A percentile compares a stretch with the other conserved stretches of the same genome.
These are phyloP conservation scores for Pistacia integerrima DNA, from an alignment of 345 rosid species.

Conservation along the genomic window DNA sequence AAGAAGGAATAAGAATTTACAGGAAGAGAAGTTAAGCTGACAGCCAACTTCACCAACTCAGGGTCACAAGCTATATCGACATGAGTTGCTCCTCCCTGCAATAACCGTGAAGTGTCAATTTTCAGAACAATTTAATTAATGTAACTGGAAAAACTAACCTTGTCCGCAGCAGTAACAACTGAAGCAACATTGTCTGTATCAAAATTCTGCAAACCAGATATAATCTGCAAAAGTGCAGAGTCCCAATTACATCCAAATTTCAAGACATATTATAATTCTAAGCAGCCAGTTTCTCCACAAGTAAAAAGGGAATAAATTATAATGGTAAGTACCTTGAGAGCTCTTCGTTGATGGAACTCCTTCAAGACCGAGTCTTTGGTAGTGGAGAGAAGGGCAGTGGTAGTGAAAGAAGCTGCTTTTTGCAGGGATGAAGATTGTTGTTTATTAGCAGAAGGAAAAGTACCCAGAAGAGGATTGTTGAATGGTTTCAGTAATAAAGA, in stretches of 20 bases:
- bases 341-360: slow-evolving; percentile 47
- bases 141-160: slow-evolving; percentile 34
- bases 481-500: slow-evolving; percentile 35
- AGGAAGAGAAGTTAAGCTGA: slow-evolving; percentile 59
- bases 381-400: slow-evolving; percentile 42
- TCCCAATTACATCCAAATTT: background rate
- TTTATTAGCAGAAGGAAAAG: slow-evolving; percentile 24
- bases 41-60: slow-evolving; percentile 60
- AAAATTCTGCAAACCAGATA: slow-evolving; percentile 59
- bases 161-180: slow-evolving; percentile 64
- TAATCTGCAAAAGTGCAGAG: slow-evolving; percentile 36
- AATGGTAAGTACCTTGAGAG: slow-evolving; percentile 44
- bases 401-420: slow-evolving; percentile 20
- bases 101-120: background rate
- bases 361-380: slow-evolving; percentile 41
- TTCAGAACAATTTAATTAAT: background rate
- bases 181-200: slow-evolving; percentile 55
- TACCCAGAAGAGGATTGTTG: slow-evolving; percentile 32
- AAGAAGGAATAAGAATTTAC: slow-evolving; percentile 31
- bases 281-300: background rate
- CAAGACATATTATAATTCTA: background rate
- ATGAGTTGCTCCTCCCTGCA: slow-evolving; percentile 72
- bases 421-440: slow-evolving; percentile 18
- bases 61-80: slow-evolving; percentile 73
- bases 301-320: background rate